Evolutionary conservation across 2,329 filamentous ascomycete species (phyloP).

Genomic region (Colletotrichum horii): DNA sequence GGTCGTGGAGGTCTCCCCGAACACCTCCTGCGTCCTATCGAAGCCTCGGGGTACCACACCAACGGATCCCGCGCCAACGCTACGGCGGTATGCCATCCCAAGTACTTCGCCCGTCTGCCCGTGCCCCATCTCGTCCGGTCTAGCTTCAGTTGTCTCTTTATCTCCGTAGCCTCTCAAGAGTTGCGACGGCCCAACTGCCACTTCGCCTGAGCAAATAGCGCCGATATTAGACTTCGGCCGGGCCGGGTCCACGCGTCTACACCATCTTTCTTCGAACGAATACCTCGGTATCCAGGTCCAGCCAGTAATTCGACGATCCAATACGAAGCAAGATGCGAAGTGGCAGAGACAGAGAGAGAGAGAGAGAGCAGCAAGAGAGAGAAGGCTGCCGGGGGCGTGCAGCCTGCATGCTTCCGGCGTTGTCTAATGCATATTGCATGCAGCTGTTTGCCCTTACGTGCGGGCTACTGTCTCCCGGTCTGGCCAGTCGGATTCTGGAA

Average conservation of each 20-base stretch:
- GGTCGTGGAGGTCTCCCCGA: neutral
- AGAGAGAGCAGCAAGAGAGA: neutral
- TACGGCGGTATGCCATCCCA: neutral
- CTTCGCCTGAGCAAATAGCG: neutral
- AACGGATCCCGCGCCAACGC: neutral
- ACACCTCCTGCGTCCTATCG: neutral
- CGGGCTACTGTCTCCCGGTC: neutral
- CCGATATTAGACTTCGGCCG: conserved; percentile 2
- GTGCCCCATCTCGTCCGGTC: neutral
- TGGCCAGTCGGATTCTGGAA: neutral
- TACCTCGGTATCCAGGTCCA: neutral
- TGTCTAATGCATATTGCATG: neutral
- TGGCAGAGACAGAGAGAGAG: neutral
- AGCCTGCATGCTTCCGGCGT: neutral
- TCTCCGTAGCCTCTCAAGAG: neutral
- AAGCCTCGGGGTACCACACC: neutral
- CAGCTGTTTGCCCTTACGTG: neutral
- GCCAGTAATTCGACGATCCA: neutral
- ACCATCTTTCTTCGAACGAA: neutral
- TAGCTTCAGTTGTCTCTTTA: neutral
- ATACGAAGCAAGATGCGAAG: neutral
- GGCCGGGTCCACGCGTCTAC: conserved; percentile 6
- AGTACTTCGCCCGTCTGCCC: neutral
- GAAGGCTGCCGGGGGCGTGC: neutral
- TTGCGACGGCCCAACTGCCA: neutral